These are phyloP conservation scores for Thalassiosira mediterranea DNA, from an alignment of 352 stramenopile genomes.

Conservation along the genomic window DNA sequence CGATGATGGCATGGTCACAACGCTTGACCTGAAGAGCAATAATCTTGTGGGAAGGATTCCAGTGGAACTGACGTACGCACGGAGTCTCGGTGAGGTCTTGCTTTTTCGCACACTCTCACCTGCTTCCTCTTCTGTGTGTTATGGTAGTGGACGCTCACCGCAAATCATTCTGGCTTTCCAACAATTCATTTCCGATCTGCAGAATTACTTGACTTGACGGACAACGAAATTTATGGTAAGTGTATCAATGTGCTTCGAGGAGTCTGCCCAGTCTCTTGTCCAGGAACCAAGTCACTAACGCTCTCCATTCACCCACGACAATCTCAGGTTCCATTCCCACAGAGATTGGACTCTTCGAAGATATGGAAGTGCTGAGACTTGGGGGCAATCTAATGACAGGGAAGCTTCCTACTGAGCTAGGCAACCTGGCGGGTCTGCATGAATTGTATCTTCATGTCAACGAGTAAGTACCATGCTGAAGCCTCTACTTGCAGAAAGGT, in stretches of 20 bases:
- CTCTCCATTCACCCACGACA: not conserved
- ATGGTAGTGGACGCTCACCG: not conserved
- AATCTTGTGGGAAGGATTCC: conserved; percentile 48
- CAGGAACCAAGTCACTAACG: not conserved
- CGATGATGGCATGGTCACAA: conserved; percentile 24
- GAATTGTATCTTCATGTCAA: conserved; percentile 47
- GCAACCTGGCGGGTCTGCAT: conserved; percentile 45
- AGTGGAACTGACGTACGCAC: conserved; percentile 33
- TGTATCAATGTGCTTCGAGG: conserved; percentile 6
- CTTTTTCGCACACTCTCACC: no score
- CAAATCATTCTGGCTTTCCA: not conserved
- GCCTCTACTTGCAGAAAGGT: not conserved
- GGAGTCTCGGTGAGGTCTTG: conserved; percentile 20
- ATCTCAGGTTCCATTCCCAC: conserved; percentile 38
- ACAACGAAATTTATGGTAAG: conserved; percentile 49
- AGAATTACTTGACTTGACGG: conserved; percentile 45
- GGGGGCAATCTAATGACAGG: conserved; percentile 46
- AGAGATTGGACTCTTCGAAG: conserved; percentile 43
- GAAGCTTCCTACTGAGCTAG: conserved; percentile 52
- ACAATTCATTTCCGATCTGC: not conserved
- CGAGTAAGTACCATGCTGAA: conserved; percentile 6
- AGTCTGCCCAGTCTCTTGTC: not conserved
- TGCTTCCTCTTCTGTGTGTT: no score
- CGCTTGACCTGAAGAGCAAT: conserved; percentile 32
- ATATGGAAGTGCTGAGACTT: conserved; percentile 40